Evolutionary conservation across 2,329 filamentous ascomycete genomes (phyloP), one percentile per base, ranked within the genome.

Genomic region (Hypoxylon sp.): DNA sequence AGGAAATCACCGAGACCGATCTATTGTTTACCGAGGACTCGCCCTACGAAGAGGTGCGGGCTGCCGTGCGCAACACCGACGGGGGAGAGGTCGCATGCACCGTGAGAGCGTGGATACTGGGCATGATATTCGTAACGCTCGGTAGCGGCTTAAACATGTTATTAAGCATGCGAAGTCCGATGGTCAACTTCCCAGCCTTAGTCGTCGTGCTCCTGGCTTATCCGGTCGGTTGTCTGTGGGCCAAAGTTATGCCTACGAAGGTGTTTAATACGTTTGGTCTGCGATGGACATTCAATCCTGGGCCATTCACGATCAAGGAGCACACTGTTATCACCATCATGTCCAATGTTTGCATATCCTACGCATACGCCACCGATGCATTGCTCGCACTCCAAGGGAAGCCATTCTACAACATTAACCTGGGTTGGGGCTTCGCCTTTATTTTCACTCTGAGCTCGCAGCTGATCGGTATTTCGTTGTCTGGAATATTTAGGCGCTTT

Each of bases 381-480:
- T 64, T 79, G 36, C 74, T 79, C 6, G 78, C 80, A 2, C 74
- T 81, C 2, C 78, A 80, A 57, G 79, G 78, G 16, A 79, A 78
- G 66, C 78, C 79, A 0, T 81, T 78, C 18, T 79, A 79, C 55
- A 63, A 80, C 57, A 77, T 82, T 51, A 78, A 82, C 3, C 74
- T 82, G 0, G 78, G 82, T 6, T 83, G 81, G 68, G 82, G 82
- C 0, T 85, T 84, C 61, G 79, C 84, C 44, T 71, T 85, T 1
- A 73, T 85, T 0, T 76, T 85, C 50, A 80, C 78, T 2, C 76
- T 86, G 30, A 83, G 81, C 32, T 84, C 81, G 1, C 83, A 85
- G 67, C 71, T 84, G n/a, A 81, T 85, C 55, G 85, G 85, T 0
- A 84, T 85, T 44, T 81, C 82, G 2, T 73, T 86, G 26, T 84